Conservation (phyloP, 208 protist genomes). For the Blastocrithidia nonstop region DNA sequence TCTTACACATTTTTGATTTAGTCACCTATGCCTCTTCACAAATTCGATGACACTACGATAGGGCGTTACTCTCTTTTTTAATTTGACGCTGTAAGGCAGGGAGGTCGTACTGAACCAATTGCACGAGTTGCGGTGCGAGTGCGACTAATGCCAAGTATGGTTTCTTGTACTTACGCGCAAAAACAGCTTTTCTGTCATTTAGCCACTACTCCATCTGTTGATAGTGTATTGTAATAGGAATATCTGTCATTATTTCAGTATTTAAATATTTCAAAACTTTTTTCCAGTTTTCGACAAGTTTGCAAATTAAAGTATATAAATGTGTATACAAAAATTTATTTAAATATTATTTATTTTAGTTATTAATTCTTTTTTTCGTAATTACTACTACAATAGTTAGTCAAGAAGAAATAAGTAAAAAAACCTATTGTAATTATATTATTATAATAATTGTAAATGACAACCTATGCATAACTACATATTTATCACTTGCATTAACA, state of each 20-base stretch:
- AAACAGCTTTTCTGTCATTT: constrained; percentile 32
- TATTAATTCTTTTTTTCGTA: too few species aligned
- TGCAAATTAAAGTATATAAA: not conserved
- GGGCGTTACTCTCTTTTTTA: constrained; percentile 14
- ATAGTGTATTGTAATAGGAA: constrained; percentile 52
- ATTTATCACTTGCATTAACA: too few species aligned
- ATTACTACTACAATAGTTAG: too few species aligned
- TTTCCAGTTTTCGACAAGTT: not conserved
- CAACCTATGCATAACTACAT: too few species aligned
- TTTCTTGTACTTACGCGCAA: constrained; percentile 36
- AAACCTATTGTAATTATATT: too few species aligned
- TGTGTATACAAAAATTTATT: too few species aligned
- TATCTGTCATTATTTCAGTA: constrained; percentile 17
- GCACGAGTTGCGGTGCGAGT: constrained; percentile 28
- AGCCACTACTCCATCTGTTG: constrained; percentile 77
- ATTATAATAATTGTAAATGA: too few species aligned
- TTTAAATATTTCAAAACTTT: not conserved
- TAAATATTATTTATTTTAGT: too few species aligned
- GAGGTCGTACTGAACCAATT: constrained; percentile 58
- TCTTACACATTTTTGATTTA: constrained; percentile 13
- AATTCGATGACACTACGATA: constrained; percentile 39
- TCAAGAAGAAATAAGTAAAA: too few species aligned
- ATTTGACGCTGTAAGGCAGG: constrained; percentile 38
- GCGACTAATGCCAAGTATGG: constrained; percentile 18
- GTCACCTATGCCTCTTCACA: constrained; percentile 29